Evolutionary conservation across 108 stramenopile genomes (phyloP).

Genomic region (Skeletonema marinoi): DNA sequence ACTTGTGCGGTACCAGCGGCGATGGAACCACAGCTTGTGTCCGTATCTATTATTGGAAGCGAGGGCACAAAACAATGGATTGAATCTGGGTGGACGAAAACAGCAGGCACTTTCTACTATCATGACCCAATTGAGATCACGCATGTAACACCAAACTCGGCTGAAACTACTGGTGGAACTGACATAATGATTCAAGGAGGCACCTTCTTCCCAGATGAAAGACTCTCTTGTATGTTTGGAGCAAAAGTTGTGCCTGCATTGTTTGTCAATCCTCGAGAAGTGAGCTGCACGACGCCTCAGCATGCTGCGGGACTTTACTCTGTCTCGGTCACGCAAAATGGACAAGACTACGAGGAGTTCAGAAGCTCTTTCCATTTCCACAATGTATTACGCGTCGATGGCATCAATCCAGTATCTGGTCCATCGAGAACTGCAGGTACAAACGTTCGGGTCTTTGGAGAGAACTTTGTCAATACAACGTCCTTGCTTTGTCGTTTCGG

Average conservation of each 20-base stretch:
- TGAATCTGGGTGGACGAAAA: background rate
- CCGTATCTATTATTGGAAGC: background rate
- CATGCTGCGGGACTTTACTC: slow-evolving; percentile 52
- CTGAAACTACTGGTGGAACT: slow-evolving; percentile 62
- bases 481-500: slow-evolving; percentile 67
- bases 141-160: slow-evolving; percentile 47
- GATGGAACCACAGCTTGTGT: background rate
- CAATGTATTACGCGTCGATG: slow-evolving; percentile 27
- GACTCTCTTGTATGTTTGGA: slow-evolving; percentile 68
- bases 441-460: slow-evolving; percentile 58
- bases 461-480: slow-evolving; percentile 64
- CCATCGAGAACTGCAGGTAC: slow-evolving; percentile 63
- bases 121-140: slow-evolving; percentile 41
- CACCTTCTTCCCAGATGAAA: slow-evolving; percentile 45
- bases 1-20: slow-evolving; percentile 8
- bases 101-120: slow-evolving; percentile 50
- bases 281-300: slow-evolving; percentile 66
- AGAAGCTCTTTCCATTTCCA: slow-evolving; percentile 54
- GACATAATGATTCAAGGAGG: slow-evolving; percentile 63
- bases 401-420: slow-evolving; percentile 52
- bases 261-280: slow-evolving; percentile 35
- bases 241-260: slow-evolving; percentile 40
- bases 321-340: slow-evolving; percentile 69
- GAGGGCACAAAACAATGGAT: background rate
- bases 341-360: slow-evolving; percentile 67